Percentiles rank a stretch among this genome's conserved stretches.
Conservation (phyloP, 2,329 filamentous ascomycete species). For the Boeremia lycopersici region DNA sequence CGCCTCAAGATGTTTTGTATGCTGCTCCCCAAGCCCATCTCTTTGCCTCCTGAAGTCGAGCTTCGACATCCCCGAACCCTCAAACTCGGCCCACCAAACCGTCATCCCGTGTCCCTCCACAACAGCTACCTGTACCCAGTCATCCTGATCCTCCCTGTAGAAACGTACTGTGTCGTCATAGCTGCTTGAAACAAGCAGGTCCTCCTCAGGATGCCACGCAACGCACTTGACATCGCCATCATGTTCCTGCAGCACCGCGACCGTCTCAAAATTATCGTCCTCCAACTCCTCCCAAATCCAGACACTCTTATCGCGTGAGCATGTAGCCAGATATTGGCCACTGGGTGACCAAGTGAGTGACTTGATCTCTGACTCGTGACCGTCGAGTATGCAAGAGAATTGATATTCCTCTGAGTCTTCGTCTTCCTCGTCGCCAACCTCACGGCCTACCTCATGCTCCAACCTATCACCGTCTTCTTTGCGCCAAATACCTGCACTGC, state of each 20-base stretch:
- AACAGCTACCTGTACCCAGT: slow-evolving; percentile 89
- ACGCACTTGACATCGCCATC: slow-evolving; percentile 95
- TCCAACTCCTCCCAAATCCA: slow-evolving; percentile 99
- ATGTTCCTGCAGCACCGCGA: slow-evolving; percentile 93
- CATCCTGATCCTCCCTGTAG: slow-evolving; percentile 89
- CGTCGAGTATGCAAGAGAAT: slow-evolving; percentile 89
- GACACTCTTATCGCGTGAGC: slow-evolving; percentile 88
- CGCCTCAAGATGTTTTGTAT: slow-evolving; percentile 43
- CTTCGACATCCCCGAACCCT: slow-evolving; percentile 50
- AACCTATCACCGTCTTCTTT: slow-evolving; percentile 69
- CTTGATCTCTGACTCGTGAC: slow-evolving; percentile 94
- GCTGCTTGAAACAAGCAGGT: slow-evolving; percentile 85
- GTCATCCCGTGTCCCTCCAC: slow-evolving; percentile 82
- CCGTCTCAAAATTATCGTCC: slow-evolving; percentile 95
- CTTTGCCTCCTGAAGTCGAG: slow-evolving; percentile 32
- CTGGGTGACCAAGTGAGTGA: slow-evolving; percentile 74
- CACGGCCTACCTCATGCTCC: slow-evolving; percentile 38
- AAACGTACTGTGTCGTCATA: slow-evolving; percentile 92
- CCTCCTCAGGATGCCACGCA: slow-evolving; percentile 80
- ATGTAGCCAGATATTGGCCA: slow-evolving; percentile 83
- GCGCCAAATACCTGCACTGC: slow-evolving; percentile 74
- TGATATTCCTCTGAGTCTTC: slow-evolving; percentile 84
- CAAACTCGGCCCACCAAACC: slow-evolving; percentile 84
- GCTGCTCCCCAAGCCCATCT: slow-evolving; percentile 39
- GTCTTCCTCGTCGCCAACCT: slow-evolving; percentile 53